These are phyloP conservation scores for Leccinum cinnamomeum DNA, from an alignment of 1,284 basidiomycete species.

Conservation along the genomic window DNA sequence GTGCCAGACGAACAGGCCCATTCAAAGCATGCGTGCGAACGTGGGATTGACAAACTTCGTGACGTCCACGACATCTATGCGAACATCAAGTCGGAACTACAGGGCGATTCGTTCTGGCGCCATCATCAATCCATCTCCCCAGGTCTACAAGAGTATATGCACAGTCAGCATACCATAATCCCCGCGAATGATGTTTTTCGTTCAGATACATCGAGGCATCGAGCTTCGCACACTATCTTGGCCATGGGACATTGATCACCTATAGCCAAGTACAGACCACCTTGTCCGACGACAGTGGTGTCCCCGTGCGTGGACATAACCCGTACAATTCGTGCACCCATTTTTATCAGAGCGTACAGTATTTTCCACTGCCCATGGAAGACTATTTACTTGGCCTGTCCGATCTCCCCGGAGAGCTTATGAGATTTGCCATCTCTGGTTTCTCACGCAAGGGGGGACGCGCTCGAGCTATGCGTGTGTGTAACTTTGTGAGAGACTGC, in stretches of 20 bases:
- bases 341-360: constrained; percentile 41
- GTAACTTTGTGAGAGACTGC: constrained; percentile 77
- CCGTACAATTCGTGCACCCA: neutral
- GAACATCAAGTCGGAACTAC: constrained; percentile 62
- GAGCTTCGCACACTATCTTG: constrained; percentile 87
- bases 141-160: constrained; percentile 67
- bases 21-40: constrained; percentile 46
- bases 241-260: constrained; percentile 69
- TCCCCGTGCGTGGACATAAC: constrained; percentile 49
- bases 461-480: constrained; percentile 66
- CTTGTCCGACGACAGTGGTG: constrained; percentile 57
- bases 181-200: constrained; percentile 15
- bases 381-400: constrained; percentile 93
- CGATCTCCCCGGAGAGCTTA: constrained; percentile 96
- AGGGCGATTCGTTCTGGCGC: constrained; percentile 76
- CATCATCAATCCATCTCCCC: constrained; percentile 78
- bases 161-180: neutral
- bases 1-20: constrained; percentile 37
- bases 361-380: constrained; percentile 66
- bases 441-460: constrained; percentile 72
- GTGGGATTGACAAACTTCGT: constrained; percentile 65
- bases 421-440: constrained; percentile 88
- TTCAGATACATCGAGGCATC: constrained; percentile 83
- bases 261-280: constrained; percentile 67
- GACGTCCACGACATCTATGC: constrained; percentile 73